Percentiles rank a stretch among this genome's conserved stretches.
Evolutionary conservation across 768 basidiomycete genomes (phyloP).

Genomic region (Baorangia bicolor): DNA sequence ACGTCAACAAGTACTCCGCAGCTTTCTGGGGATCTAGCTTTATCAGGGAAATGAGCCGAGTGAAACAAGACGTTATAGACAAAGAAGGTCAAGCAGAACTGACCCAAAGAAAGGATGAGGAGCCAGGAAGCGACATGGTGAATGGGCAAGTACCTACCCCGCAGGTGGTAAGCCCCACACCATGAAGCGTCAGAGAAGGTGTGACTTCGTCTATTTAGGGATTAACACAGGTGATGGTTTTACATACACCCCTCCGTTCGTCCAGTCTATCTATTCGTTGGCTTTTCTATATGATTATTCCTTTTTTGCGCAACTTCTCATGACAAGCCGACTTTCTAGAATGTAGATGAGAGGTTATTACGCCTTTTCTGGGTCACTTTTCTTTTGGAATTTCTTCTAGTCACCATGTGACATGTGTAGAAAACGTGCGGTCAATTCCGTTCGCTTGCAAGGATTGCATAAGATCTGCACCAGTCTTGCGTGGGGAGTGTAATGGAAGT

Average conservation of each 20-base stretch:
- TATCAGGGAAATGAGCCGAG: slow-evolving; percentile 77
- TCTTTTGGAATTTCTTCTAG: slow-evolving; percentile 13
- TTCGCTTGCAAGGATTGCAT: slow-evolving; percentile 13
- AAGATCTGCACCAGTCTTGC: slow-evolving; percentile 7
- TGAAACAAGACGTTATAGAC: slow-evolving; percentile 42
- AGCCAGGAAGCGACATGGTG: slow-evolving; percentile 39
- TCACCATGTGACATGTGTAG: slow-evolving; percentile 16
- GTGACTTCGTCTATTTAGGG: slow-evolving; percentile 33
- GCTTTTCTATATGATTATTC: slow-evolving; percentile 40
- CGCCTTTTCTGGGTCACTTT: slow-evolving; percentile 7
- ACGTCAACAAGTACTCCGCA: slow-evolving; percentile 92
- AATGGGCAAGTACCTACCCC: slow-evolving; percentile 38
- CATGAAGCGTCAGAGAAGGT: slow-evolving; percentile 30
- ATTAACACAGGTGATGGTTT: slow-evolving; percentile 23
- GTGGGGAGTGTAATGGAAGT: slow-evolving; percentile 25
- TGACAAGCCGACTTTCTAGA: slow-evolving; percentile 26
- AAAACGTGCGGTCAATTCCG: slow-evolving; percentile 14
- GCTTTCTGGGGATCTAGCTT: slow-evolving; percentile 92
- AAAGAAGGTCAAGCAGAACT: slow-evolving; percentile 36
- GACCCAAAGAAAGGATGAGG: slow-evolving; percentile 35
- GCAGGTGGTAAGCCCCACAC: slow-evolving; percentile 36
- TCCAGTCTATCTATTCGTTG: slow-evolving; percentile 33
- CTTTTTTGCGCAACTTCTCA: slow-evolving; percentile 32
- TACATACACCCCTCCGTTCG: slow-evolving; percentile 22
- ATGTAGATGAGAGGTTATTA: slow-evolving; percentile 19